A percentile compares a stretch with the other conserved stretches of the same genome.
Evolutionary conservation across 345 rosid genomes (phyloP).

Genomic region (Populus euphratica): DNA sequence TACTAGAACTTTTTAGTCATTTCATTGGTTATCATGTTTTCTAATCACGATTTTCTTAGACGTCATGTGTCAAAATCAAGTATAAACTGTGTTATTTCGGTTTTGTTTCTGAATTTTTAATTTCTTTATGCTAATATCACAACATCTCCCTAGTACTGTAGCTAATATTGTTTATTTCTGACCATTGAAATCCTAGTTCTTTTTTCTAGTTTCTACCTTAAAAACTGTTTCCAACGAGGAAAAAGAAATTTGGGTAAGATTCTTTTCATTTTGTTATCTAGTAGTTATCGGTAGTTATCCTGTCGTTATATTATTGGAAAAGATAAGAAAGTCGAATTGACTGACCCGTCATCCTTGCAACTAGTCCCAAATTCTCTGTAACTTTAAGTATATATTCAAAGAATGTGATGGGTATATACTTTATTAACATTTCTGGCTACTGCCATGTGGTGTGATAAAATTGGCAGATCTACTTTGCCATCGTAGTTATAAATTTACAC

Average conservation of each 20-base stretch:
- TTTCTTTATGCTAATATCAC: too few relatives aligned
- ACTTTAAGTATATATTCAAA: background rate
- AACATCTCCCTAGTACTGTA: too few relatives aligned
- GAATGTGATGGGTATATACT: background rate
- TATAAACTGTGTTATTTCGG: too few relatives aligned
- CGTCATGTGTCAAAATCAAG: too few relatives aligned
- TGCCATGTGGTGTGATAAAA: background rate
- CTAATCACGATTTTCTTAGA: too few relatives aligned
- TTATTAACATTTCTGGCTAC: background rate
- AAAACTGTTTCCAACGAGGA: background rate
- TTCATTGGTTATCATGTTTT: too few relatives aligned
- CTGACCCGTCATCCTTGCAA: background rate
- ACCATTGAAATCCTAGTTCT: too few relatives aligned
- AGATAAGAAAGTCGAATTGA: background rate
- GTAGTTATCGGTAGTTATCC: slow-evolving; percentile 2
- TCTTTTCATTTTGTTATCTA: background rate
- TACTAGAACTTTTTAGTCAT: too few relatives aligned
- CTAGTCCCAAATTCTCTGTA: background rate
- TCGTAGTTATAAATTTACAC: background rate
- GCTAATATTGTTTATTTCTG: too few relatives aligned
- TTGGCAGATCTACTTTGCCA: background rate
- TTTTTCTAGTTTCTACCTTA: too few relatives aligned
- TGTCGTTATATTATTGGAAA: background rate
- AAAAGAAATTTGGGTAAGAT: background rate
- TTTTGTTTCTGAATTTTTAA: too few relatives aligned